Conservation (phyloP, 2,329 filamentous ascomycete species). For the Didymella pinodella region DNA sequence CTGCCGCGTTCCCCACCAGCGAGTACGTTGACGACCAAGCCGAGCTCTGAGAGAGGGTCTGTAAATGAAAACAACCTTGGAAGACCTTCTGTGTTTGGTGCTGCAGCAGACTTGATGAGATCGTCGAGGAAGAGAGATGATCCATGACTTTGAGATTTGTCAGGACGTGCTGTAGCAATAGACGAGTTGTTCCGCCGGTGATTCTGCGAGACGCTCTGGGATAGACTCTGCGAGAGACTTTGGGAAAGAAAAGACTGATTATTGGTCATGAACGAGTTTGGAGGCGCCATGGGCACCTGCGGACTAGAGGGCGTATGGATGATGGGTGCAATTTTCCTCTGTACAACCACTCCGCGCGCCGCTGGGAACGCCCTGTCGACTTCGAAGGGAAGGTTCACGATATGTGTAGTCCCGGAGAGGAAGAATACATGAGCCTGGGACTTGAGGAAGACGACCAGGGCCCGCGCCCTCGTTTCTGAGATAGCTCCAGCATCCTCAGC, state of each 20-base stretch:
- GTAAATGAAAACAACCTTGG: conserved; percentile 83
- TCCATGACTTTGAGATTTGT: conserved; percentile 33
- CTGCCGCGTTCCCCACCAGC: conserved; percentile 39
- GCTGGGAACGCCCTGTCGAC: conserved; percentile 86
- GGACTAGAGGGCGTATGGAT: conserved; percentile 47
- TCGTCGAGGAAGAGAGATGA: conserved; percentile 44
- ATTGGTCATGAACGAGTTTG: conserved; percentile 78
- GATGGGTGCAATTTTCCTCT: conserved; percentile 73
- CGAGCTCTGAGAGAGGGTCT: conserved; percentile 85
- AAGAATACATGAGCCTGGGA: conserved; percentile 95
- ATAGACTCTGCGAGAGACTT: conserved; percentile 65
- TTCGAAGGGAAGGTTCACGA: conserved; percentile 93
- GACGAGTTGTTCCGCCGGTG: conserved; percentile 41
- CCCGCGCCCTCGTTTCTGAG: conserved; percentile 54
- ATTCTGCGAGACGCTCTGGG: conserved; percentile 49
- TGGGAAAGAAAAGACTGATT: conserved; percentile 61
- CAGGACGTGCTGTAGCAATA: conserved; percentile 33
- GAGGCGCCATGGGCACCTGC: conserved; percentile 66
- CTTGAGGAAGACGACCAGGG: conserved; percentile 88
- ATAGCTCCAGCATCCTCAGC: conserved; percentile 28
- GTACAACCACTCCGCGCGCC: conserved; percentile 82
- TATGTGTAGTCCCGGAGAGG: conserved; percentile 83
- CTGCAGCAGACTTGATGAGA: conserved; percentile 36
- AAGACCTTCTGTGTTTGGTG: conserved; percentile 60
- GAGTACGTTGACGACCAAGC: conserved; percentile 70